Evolutionary conservation across 1,139 yeast genomes (phyloP).

Genomic region (Geotrichum reessii): DNA sequence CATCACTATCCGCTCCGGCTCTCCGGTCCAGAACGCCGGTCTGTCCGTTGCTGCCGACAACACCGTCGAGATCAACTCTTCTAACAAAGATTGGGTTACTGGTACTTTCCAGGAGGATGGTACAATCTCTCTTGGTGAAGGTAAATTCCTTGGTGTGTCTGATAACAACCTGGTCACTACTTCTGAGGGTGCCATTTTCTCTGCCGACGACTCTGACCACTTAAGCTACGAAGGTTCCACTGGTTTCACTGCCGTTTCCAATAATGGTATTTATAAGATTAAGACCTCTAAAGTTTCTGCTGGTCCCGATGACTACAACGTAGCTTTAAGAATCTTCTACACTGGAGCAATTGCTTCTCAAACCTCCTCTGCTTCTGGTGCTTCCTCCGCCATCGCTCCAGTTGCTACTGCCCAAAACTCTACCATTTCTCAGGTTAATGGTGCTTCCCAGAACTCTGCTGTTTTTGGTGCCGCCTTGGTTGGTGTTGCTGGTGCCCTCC

Average conservation of each 20-base stretch:
- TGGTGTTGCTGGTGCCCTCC: constrained; percentile 14
- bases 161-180: not conserved
- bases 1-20: constrained; percentile 10
- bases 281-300: not conserved
- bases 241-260: constrained; percentile 1
- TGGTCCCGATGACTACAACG: not conserved
- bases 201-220: not conserved
- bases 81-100: not conserved
- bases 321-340: not conserved
- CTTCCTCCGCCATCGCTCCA: not conserved
- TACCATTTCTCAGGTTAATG: constrained; percentile 6
- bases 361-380: not conserved
- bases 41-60: constrained; percentile 1
- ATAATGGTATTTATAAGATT: not conserved
- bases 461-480: constrained; percentile 9
- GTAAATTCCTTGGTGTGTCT: constrained; percentile 5
- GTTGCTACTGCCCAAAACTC: constrained; percentile 1
- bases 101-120: constrained; percentile 2
- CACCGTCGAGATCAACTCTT: not conserved
- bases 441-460: constrained; percentile 5
- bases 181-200: not conserved
- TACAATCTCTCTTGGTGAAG: constrained; percentile 1
- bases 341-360: no score
- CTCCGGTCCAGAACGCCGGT: constrained; percentile 5
- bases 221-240: not conserved